phyloP scores from a whole-genome alignment of 2,329 filamentous ascomycete species.

The Nothomitra cinnamomea region DNA sequence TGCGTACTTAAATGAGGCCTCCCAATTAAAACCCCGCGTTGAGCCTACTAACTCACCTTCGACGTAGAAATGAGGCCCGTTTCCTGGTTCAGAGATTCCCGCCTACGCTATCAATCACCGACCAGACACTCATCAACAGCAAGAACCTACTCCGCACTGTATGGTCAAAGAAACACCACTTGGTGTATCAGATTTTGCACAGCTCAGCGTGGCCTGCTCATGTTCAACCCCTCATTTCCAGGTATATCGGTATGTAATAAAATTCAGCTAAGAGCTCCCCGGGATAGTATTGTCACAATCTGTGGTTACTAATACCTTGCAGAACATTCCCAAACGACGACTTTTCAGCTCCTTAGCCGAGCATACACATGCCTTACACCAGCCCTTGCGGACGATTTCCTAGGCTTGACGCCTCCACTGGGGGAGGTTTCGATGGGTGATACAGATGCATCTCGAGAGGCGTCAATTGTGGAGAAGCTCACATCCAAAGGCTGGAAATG shows the following conservation, averaged over 20 bases:
- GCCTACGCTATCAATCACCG: constrained; percentile 5
- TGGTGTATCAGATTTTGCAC: constrained; percentile 1
- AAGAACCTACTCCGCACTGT: constrained; percentile 2
- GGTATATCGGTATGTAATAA: neutral
- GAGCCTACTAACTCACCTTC: constrained; percentile 5
- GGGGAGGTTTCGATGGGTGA: neutral
- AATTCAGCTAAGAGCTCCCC: neutral
- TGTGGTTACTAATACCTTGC: neutral
- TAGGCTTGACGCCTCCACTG: neutral
- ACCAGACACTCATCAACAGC: neutral
- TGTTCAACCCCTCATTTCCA: neutral
- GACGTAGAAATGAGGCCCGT: constrained; percentile 22
- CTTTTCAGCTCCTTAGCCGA: constrained; percentile 4
- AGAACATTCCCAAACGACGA: constrained; percentile 2
- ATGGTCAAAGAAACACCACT: constrained; percentile 2
- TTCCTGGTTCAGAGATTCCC: constrained; percentile 23
- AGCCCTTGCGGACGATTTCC: neutral
- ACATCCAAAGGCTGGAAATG: constrained; percentile 1
- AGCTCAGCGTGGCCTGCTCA: neutral
- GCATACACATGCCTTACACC: constrained; percentile 3
- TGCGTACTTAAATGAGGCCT: neutral
- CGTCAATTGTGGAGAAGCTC: neutral
- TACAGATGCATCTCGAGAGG: neutral
- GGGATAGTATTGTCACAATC: neutral
- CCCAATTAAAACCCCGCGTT: neutral